These are phyloP conservation scores for Tylopilus sp. DNA, from an alignment of 768 basidiomycete genomes.

Conservation along the genomic window DNA sequence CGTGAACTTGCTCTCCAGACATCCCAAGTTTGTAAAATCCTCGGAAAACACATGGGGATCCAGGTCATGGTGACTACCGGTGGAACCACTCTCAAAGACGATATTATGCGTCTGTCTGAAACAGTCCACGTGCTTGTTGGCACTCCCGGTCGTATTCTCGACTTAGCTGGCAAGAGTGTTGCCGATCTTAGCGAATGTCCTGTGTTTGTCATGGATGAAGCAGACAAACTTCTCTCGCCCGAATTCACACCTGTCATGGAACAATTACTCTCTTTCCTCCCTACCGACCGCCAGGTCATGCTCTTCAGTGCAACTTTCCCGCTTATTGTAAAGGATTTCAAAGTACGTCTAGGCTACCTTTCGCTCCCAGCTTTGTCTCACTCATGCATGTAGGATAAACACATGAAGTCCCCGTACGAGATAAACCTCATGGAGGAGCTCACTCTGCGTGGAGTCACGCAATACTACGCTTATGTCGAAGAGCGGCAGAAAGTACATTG, in stretches of 20 bases:
- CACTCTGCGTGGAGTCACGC: conserved; percentile 95
- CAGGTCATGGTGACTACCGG: conserved; percentile 99
- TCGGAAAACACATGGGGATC: conserved; percentile 92
- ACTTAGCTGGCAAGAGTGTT: conserved; percentile 88
- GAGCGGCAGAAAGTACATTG: conserved; percentile 99
- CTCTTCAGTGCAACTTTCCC: conserved; percentile 99
- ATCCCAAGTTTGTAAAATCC: conserved; percentile 95
- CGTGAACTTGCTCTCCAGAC: conserved; percentile 98
- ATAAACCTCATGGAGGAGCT: conserved; percentile 99
- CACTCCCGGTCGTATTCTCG: conserved; percentile 93
- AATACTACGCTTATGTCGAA: conserved; percentile 99
- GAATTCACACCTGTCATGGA: conserved; percentile 99
- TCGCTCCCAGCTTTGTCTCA: conserved; percentile 4
- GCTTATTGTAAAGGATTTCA: conserved; percentile 98
- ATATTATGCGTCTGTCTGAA: conserved; percentile 89
- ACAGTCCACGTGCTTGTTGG: conserved; percentile 95
- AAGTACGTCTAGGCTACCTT: conserved; percentile 44
- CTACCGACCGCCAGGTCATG: conserved; percentile 91
- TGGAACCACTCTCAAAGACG: conserved; percentile 96
- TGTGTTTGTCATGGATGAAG: conserved; percentile 99
- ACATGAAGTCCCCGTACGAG: conserved; percentile 94
- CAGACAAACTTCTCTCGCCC: conserved; percentile 94
- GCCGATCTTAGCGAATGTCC: conserved; percentile 93
- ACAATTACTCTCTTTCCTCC: conserved; percentile 84
- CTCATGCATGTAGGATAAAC: conserved; percentile 66